Evolutionary conservation across 2,329 filamentous ascomycete genomes (phyloP), one percentile per base, ranked within the genome.

Genomic region (Neurospora sp.): DNA sequence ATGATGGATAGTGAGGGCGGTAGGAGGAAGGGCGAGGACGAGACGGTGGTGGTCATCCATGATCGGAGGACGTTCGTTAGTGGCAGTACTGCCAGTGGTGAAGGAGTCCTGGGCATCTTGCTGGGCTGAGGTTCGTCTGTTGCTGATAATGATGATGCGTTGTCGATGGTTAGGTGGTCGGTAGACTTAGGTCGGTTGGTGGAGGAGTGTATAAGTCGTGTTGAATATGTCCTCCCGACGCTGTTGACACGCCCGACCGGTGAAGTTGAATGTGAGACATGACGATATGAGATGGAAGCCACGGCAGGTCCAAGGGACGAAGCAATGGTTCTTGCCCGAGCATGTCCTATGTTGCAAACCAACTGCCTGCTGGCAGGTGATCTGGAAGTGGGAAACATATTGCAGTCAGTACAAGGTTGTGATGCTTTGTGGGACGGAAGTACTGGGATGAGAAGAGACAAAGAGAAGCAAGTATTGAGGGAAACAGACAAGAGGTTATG

Each of bases 11-110:
- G 83, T 8, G 91, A 93, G 0, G 91, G 89, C 1, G 83, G 82
- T 2, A 97, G 86, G 4, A 97, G 86, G 4, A 90, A 23, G 2
- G 83, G 88, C 1, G 90, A 92, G 1, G 89, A 91, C 0, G 91
- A 93, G 71, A 93, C 85, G 41, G 86, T 85, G 6, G 87, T 91
- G 69, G 91, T 91, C 73, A 87, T 83, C 69, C 92, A 86, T 8
- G 90, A 92, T 71, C 91, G 88, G 19, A 93, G 78, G 43, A 94
- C 83, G 70, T 87, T 88, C 70, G 82, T 83, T 3, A 92, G 81
- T 0, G 91, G 90, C 41, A 93, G 83, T 52, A 91, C 84, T 0
- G 89, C 87, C 28, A 93, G 83, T 1, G 89, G 85, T 4, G 81
- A 70, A 8, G 75, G 71, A 2, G 12, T 33, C 17, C 74, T 73